A percentile compares a stretch with the other conserved stretches of the same genome.
Conservation (phyloP, 345 rosid species). For the Eucalyptus pauciflora region DNA sequence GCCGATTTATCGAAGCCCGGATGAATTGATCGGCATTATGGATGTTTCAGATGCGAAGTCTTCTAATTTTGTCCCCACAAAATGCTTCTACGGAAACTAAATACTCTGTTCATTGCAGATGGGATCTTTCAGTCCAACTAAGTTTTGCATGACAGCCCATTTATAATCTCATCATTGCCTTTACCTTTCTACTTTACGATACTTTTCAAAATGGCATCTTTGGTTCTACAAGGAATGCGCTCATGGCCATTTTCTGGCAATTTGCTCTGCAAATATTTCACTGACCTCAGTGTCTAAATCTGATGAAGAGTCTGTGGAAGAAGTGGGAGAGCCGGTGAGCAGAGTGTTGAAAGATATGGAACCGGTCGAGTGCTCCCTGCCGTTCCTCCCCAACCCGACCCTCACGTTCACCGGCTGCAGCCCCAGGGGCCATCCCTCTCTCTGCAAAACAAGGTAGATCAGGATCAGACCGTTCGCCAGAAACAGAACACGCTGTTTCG, state of each 20-base stretch:
- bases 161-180: background rate
- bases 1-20: background rate
- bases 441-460: constrained; percentile 8
- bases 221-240: background rate
- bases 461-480: background rate
- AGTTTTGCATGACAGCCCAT: background rate
- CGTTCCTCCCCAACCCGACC: constrained; percentile 16
- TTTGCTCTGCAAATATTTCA: background rate
- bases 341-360: constrained; percentile 33
- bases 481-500: background rate
- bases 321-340: constrained; percentile 26
- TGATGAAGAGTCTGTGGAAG: constrained; percentile 32
- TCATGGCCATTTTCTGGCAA: background rate
- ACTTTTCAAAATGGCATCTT: background rate
- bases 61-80: background rate
- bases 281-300: constrained; percentile 60
- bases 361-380: constrained; percentile 13
- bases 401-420: constrained; percentile 26
- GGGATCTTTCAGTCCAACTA: background rate
- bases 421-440: constrained; percentile 46
- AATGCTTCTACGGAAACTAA: background rate
- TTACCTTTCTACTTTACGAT: background rate
- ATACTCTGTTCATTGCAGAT: background rate
- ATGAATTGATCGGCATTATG: background rate
- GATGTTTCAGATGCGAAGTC: background rate